phyloP scores from a whole-genome alignment of 805 yeast genomes.

The Zygoascus flipseniorum region DNA sequence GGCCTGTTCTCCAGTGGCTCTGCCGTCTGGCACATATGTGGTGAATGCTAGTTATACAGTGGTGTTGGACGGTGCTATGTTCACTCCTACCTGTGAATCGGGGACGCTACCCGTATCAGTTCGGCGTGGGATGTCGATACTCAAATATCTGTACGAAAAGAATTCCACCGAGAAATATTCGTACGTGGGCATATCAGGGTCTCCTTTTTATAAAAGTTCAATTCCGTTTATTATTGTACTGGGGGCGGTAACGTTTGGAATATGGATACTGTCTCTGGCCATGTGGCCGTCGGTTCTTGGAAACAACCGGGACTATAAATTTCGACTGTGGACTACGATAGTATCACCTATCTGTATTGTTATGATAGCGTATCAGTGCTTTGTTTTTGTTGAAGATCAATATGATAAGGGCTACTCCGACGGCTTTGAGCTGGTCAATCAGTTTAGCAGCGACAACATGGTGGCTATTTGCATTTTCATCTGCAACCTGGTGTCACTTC shows the following conservation, averaged over 20 bases:
- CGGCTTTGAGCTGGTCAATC: constrained; percentile 9
- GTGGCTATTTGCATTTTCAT: constrained; percentile 3
- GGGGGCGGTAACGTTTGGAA: constrained; percentile 8
- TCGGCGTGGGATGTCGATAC: neutral
- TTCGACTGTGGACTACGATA: neutral
- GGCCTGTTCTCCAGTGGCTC: constrained; percentile 9
- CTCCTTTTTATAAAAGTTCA: constrained; percentile 9
- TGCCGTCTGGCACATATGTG: constrained; percentile 11
- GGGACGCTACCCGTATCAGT: constrained; percentile 10
- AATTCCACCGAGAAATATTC: neutral
- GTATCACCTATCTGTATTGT: neutral
- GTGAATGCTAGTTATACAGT: constrained; percentile 9
- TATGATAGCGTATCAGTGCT: neutral
- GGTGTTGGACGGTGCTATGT: constrained; percentile 4
- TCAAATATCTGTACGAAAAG: neutral
- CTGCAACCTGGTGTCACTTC: constrained; percentile 2
- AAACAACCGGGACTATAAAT: neutral
- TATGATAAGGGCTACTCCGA: constrained; percentile 11
- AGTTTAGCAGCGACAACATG: neutral
- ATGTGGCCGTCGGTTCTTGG: neutral
- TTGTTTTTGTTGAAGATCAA: neutral
- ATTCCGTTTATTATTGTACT: constrained; percentile 8
- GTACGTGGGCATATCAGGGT: constrained; percentile 3
- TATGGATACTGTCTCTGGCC: constrained; percentile 8
- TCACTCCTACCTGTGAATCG: constrained; percentile 9